These are phyloP conservation scores for Ophiostoma pallidulum DNA, from an alignment of 2,329 filamentous ascomycete species.

Conservation along the genomic window DNA sequence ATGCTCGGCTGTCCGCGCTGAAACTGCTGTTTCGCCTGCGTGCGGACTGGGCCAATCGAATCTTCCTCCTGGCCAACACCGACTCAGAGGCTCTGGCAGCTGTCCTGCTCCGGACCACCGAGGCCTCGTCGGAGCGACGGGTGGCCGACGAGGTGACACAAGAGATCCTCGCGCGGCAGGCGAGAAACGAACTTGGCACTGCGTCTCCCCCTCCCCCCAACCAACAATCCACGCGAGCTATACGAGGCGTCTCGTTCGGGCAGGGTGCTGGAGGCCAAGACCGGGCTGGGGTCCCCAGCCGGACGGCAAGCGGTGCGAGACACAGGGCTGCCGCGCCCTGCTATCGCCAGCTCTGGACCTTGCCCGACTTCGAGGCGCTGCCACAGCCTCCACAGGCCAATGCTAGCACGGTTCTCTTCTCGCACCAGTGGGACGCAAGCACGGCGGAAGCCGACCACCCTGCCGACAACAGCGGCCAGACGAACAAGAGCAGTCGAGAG, in stretches of 20 bases:
- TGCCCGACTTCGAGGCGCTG: conserved; percentile 47
- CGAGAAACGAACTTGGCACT: conserved; percentile 35
- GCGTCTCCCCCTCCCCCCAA: conserved; percentile 31
- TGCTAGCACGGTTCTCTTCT: conserved; percentile 44
- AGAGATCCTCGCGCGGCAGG: conserved; percentile 27
- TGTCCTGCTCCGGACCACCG: conserved; percentile 58
- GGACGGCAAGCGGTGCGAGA: conserved; percentile 33
- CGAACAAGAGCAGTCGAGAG: neutral
- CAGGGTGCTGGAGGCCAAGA: conserved; percentile 25
- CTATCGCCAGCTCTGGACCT: conserved; percentile 48
- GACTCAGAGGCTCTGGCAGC: conserved; percentile 67
- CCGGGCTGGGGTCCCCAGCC: conserved; percentile 22
- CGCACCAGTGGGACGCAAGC: conserved; percentile 22
- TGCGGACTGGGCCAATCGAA: conserved; percentile 68
- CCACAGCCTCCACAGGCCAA: conserved; percentile 36
- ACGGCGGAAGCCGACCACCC: conserved; percentile 8
- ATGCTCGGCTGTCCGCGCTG: conserved; percentile 64
- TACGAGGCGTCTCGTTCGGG: conserved; percentile 42
- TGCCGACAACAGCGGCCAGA: conserved; percentile 4
- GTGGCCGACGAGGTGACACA: conserved; percentile 43
- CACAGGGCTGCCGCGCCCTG: conserved; percentile 20
- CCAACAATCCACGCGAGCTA: conserved; percentile 3
- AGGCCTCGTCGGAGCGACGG: conserved; percentile 41
- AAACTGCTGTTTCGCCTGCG: conserved; percentile 74
- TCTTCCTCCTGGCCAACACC: conserved; percentile 60